Evolutionary conservation across 1,284 basidiomycete genomes (phyloP).

Genomic region (Moesziomyces sp.): DNA sequence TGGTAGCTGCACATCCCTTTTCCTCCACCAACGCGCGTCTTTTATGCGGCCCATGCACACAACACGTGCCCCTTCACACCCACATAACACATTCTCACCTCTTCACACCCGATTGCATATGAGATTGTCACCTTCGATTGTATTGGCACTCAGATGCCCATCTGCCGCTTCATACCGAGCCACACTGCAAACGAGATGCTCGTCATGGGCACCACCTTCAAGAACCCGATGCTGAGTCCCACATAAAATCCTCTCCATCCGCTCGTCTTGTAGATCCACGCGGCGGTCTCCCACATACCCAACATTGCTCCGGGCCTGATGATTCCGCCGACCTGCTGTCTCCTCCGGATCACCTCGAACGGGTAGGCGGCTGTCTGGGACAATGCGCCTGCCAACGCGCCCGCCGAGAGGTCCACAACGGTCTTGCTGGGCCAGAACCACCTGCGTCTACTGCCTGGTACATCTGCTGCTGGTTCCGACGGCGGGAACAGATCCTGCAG

Average conservation of each 20-base stretch:
- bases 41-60: too few relatives aligned
- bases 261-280: constrained; percentile 75
- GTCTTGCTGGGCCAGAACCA: constrained; percentile 66
- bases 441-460: constrained; percentile 19
- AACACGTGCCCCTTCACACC: too few relatives aligned
- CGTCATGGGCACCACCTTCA: constrained; percentile 98
- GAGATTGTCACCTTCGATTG: neutral
- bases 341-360: constrained; percentile 89
- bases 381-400: constrained; percentile 88
- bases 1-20: too few relatives aligned
- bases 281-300: constrained; percentile 60
- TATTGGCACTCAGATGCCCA: constrained; percentile 54
- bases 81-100: neutral
- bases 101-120: neutral
- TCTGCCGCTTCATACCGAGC: constrained; percentile 65
- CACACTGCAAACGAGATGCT: constrained; percentile 65
- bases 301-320: constrained; percentile 61
- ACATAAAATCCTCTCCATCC: constrained; percentile 93
- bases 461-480: constrained; percentile 26
- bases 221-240: constrained; percentile 89
- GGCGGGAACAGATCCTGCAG: constrained; percentile 56
- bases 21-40: too few relatives aligned
- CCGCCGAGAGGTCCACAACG: constrained; percentile 76
- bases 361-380: constrained; percentile 94
- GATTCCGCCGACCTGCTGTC: constrained; percentile 90